Conservation (phyloP, 306 rosid genomes). For the Vigna trinervia region DNA sequence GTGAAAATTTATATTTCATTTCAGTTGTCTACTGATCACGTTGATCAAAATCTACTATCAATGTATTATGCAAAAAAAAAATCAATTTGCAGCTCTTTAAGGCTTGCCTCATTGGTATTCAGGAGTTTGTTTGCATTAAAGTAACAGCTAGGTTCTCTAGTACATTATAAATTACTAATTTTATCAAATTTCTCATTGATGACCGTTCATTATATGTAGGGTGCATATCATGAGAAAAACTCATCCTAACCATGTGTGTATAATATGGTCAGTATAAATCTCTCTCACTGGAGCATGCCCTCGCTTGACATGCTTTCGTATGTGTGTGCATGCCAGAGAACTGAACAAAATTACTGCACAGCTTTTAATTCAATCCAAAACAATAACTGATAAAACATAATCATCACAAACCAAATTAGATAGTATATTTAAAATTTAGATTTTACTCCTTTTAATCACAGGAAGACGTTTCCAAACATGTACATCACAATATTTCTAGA, state of each 20-base stretch:
- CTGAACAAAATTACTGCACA: neutral
- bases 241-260: neutral
- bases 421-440: neutral
- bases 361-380: constrained; percentile 8
- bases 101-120: neutral
- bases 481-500: neutral
- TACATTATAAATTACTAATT: neutral
- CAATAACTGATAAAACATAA: constrained; percentile 3
- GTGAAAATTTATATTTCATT: neutral
- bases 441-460: constrained; percentile 7
- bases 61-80: neutral
- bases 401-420: neutral
- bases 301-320: neutral
- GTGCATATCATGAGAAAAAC: neutral
- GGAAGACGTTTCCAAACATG: neutral
- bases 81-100: constrained; percentile 14
- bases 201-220: neutral
- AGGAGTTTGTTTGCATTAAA: constrained; percentile 36
- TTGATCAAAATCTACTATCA: constrained; percentile 24
- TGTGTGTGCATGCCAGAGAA: neutral
- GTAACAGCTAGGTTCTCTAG: neutral
- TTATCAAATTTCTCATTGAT: neutral
- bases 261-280: neutral
- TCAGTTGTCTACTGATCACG: constrained; percentile 23
- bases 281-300: neutral